phyloP scores from a whole-genome alignment of 225 moss, liverwort and hornwort species.

The Bryum argenteum region DNA sequence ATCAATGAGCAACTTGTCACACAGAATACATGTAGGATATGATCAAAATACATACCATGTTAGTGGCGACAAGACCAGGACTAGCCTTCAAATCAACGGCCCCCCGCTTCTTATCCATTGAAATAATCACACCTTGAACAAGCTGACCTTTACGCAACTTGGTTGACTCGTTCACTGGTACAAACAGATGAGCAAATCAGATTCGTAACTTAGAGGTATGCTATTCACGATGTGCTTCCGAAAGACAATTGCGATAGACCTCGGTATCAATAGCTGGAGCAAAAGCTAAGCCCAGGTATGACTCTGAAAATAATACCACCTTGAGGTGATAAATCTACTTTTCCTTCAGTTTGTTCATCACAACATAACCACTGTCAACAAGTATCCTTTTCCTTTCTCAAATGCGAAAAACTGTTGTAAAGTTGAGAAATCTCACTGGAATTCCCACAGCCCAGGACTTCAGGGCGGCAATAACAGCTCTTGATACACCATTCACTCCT shows the following conservation, averaged over 20 bases:
- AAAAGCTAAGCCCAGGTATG: conserved; percentile 1
- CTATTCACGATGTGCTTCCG: not conserved
- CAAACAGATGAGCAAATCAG: conserved; percentile 29
- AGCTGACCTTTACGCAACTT: conserved; percentile 76
- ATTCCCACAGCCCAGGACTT: conserved; percentile 91
- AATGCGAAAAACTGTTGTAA: no score
- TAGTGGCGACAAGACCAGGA: conserved; percentile 54
- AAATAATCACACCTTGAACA: conserved; percentile 76
- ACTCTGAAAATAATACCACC: not conserved
- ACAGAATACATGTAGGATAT: not conserved
- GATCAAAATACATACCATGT: conserved; percentile 56
- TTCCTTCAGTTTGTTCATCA: no score
- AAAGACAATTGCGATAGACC: not conserved
- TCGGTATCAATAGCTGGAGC: not conserved
- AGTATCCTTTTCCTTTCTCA: not conserved
- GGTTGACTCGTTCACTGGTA: conserved; percentile 55
- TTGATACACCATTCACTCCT: conserved; percentile 72
- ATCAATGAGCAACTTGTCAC: conserved; percentile 5
- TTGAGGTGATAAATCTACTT: not conserved
- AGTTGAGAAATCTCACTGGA: conserved; percentile 64
- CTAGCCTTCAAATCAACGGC: conserved; percentile 75
- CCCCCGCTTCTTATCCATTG: conserved; percentile 83
- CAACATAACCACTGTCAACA: not conserved
- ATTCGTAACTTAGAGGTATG: conserved; percentile 1
- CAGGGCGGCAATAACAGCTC: conserved; percentile 63